Evolutionary conservation across 176 grass and related monocot species (phyloP), one percentile per base, ranked within the genome.

Genomic region (Triticum aestivum): DNA sequence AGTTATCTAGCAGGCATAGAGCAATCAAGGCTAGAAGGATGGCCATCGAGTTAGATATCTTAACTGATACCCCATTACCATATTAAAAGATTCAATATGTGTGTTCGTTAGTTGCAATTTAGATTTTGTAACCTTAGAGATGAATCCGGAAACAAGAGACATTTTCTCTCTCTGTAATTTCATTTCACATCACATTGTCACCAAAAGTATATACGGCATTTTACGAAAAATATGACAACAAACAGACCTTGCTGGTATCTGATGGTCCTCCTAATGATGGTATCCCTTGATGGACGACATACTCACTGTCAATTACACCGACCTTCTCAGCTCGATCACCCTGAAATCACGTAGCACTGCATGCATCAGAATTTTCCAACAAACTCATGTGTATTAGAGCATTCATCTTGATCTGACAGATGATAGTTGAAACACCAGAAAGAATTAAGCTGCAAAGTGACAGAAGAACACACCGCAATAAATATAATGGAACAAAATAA

Each of bases 311-410:
- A 89, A 98, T 96, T 38, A 98, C 96, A 27, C 91, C 96, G 6
- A 98, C 96, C 85, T 98, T 98, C 88, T 95, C 94, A 47, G 93
- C 95, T 85, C 92, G 90, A 75, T 98, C 93, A 84, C 96, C 96
- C 93, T 98, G 90, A 91, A 95, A 94, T 82, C 61, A 74, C 52
- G 82, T 69, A 61, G 44, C 26, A 65, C 18, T 58, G 54, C 29
- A 64, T 72, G 69, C 71, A 86, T 90, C 61, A 49, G n/a, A 24
- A 24, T 24, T 24, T 51, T 82, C 64, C 11, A 29, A 51, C 38
- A 58, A 63, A 79, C 21, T n/a, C 17, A 51, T 64, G 24, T 17
- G 12, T 74, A 58, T 21, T 24, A 54, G 2, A 51, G 24, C 11
- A 32, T 11, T 32, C 3, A 70, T 77, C 65, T 34, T 45, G 3